These are phyloP conservation scores for Lipomyces chichibuensis DNA, from an alignment of 805 yeast genomes.

Conservation along the genomic window DNA sequence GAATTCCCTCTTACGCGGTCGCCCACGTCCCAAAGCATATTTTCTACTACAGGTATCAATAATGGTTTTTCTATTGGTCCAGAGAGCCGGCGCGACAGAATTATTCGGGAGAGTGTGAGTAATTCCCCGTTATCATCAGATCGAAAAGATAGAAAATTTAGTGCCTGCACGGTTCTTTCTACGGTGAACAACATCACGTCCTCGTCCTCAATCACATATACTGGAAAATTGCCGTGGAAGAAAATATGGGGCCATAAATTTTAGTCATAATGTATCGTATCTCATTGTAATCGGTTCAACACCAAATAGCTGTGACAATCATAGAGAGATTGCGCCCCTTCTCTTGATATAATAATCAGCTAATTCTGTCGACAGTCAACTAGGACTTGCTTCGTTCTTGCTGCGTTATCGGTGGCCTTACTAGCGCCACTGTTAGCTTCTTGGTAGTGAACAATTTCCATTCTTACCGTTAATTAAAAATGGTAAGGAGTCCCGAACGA, in stretches of 20 bases:
- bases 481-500: too few relatives aligned
- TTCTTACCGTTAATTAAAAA: too few relatives aligned
- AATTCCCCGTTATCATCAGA: background rate
- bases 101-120: slow-evolving; percentile 5
- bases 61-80: background rate
- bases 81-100: slow-evolving; percentile 9
- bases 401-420: too few relatives aligned
- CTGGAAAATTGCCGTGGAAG: background rate
- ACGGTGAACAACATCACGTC: background rate
- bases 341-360: too few relatives aligned
- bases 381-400: too few relatives aligned
- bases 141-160: background rate
- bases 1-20: background rate
- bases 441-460: too few relatives aligned
- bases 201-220: background rate
- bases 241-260: background rate
- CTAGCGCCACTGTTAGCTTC: too few relatives aligned
- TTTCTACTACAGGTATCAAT: background rate
- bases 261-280: background rate
- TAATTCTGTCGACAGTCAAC: too few relatives aligned
- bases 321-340: too few relatives aligned
- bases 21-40: background rate
- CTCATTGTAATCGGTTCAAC: background rate
- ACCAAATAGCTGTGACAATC: too few relatives aligned
- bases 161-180: background rate